Evolutionary conservation across 1,284 basidiomycete species (phyloP), one percentile per base, ranked within the genome.

Genomic region (Ustilago xerochloae): DNA sequence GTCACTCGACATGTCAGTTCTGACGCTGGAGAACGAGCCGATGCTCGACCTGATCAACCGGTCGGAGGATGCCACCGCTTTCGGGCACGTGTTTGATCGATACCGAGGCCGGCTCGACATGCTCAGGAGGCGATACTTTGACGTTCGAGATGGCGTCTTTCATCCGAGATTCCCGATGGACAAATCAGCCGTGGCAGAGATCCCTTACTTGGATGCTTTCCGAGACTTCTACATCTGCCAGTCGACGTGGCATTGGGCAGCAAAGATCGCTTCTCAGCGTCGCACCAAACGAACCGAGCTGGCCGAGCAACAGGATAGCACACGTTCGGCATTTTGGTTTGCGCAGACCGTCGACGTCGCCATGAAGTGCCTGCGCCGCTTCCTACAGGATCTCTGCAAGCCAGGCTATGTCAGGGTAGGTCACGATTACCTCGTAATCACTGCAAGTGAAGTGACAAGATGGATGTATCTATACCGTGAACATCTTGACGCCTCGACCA

Each of bases 171-270:
- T 63, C 22, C 53, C 72, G 5, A 70, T 75, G 72, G 72, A 75
- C 60, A 59, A 57, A 29, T 75, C 72, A 5, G 63, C 72, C 0
- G 67, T 75, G 1, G 72, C 60, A 1, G 72, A 75, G 36, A 41
- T 75, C 18, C 56, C 63, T 1, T 75, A 75, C 32, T 29, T 75
- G 18, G 72, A 75, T 32, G 63, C 63, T 2, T 61, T 66, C 18
- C 59, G 72, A 9, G 60, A 70, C 45, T 70, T 70, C 29, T 63
- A 32, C 56, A 66, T 75, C 47, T 67, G 66, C 60, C 67, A 75
- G 30, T 59, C 63, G 22, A 70, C 63, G 8, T 75, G 72, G 72
- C 67, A 70, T 15, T 75, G 72, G 72, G 63, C 72, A 6, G 67
- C 63, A 8, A 62, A 64, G 30, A 45, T 74, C 1, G 62, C 62